A percentile compares a stretch with the other conserved stretches of the same genome.
Conservation (phyloP, 495 filamentous ascomycete species). For the Trypethelium eluteriae region DNA sequence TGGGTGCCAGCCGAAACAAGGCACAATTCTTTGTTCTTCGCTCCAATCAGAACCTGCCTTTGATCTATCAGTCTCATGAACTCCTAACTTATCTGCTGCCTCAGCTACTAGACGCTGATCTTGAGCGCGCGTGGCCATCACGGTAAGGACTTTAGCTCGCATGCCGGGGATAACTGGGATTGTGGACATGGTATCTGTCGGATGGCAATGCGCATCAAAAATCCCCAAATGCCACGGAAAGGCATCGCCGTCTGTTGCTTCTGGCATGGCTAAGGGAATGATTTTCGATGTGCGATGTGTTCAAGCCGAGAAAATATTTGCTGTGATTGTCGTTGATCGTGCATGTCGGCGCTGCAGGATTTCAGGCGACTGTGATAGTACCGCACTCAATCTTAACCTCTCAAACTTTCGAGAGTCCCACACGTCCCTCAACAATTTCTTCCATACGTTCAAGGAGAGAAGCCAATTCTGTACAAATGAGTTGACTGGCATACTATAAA, state of each 20-base stretch:
- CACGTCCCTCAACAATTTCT: no score
- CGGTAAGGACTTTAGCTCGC: conserved; percentile 67
- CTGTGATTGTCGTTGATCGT: no score
- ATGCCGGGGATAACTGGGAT: conserved; percentile 61
- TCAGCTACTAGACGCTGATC: conserved; percentile 79
- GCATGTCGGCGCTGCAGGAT: no score
- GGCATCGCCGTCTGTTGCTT: conserved; percentile 14
- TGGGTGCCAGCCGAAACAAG: conserved; percentile 96
- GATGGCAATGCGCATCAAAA: conserved; percentile 92
- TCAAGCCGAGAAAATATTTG: no score
- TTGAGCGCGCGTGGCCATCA: conserved; percentile 82
- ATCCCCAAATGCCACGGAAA: conserved; percentile 85
- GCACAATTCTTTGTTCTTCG: conserved; percentile 47
- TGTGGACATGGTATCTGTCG: conserved; percentile 87
- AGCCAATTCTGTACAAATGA: no score
- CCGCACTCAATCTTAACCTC: no score
- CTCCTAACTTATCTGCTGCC: conserved; percentile 47
- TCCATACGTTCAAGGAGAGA: no score
- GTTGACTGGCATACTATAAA: no score
- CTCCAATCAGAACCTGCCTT: conserved; percentile 7
- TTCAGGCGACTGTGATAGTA: no score
- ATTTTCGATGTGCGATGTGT: background rate
- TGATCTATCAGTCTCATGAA: conserved; percentile 27
- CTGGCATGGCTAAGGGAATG: background rate
- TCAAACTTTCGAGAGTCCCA: no score